Percentiles rank a stretch among this genome's conserved stretches.
Conservation (phyloP, 495 filamentous ascomycete genomes). For the Neurospora sp. region DNA sequence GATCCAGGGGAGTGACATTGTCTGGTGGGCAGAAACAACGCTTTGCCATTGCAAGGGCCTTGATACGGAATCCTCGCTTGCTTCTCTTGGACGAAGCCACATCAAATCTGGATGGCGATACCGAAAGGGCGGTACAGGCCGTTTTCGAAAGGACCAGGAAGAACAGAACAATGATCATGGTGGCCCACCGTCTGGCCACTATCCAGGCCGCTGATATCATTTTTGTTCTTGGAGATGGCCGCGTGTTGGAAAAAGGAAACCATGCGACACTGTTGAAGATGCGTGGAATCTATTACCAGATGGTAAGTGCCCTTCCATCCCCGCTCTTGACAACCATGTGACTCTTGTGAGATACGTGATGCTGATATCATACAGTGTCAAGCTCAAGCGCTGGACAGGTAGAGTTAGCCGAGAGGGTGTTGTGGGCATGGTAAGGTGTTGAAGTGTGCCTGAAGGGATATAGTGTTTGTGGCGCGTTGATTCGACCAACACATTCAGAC, state of each 20-base stretch:
- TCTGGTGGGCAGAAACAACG: constrained; percentile 75
- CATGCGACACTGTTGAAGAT: constrained; percentile 38
- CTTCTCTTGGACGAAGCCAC: constrained; percentile 77
- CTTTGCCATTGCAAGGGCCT: constrained; percentile 62
- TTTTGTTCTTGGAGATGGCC: constrained; percentile 43
- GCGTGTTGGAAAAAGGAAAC: constrained; percentile 43
- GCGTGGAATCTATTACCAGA: constrained; percentile 45
- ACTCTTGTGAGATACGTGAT: neutral
- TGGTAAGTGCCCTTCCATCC: constrained; percentile 31
- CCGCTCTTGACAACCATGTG: neutral
- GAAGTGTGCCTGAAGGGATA: neutral
- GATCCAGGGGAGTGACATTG: constrained; percentile 53
- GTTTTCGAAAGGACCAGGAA: constrained; percentile 57
- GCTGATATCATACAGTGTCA: constrained; percentile 26
- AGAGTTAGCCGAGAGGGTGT: neutral
- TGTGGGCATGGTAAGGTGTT: neutral
- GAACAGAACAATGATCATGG: constrained; percentile 62
- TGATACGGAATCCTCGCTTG: constrained; percentile 63
- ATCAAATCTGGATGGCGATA: constrained; percentile 63
- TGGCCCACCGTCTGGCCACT: constrained; percentile 55
- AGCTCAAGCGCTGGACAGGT: constrained; percentile 39
- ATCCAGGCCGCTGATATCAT: constrained; percentile 50
- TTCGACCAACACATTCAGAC: neutral
- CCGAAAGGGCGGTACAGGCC: constrained; percentile 60
- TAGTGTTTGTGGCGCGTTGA: too few species aligned